Base-by-base conservation (phyloP, 192 early-diverging fungal genomes). In the Podila verticillata region DNA sequence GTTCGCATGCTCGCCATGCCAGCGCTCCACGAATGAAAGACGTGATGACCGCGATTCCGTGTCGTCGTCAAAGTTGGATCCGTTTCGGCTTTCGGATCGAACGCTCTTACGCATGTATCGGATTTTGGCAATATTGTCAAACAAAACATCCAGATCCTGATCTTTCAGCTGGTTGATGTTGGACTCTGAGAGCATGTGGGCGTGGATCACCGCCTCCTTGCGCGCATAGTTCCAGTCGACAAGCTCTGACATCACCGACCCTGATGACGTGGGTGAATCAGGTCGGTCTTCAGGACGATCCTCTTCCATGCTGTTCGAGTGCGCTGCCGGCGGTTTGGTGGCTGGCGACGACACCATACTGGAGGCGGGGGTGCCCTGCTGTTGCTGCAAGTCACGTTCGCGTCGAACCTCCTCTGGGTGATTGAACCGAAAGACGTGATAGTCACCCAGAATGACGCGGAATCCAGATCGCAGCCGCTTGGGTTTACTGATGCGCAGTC, bases 341-440 rank as follows among this genome's bases (percentile, higher is more conserved):
- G 13, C 48, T 3, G 77, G 77, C 2, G 77, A 72, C 10, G 77
- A 72, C 5, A 80, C 57, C 61, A 59, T 68, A 54, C 70, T 80
- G 7, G 77, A 68, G 17, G 47, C 12, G 32, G 69, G 57, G 4
- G 48, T 71, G 13, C 34, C n/a, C 13, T 65, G 68, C n/a, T 74
- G 61, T 17, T 70, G 57, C 32, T 82, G 51, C 20, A 81, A 64
- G 39, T 87, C 86, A 7, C 91, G 84, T 72, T 92, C 91, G 10
- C 83, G 80, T n/a, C 93, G 87, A 2, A 88, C 93, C 68, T 96
- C 93, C 64, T 88, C 90, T 5, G 95, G 95, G 72, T 96, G 86
- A 63, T 93, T 96, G 64, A 96, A 93, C 13, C 95, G 82, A 68
- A 96, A 96, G 0, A 96, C 92, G 82, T 93, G 95, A 63, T 91